Evolutionary conservation across 164 flowering plant genomes (phyloP).

Genomic region (Nelumbo lutea): DNA sequence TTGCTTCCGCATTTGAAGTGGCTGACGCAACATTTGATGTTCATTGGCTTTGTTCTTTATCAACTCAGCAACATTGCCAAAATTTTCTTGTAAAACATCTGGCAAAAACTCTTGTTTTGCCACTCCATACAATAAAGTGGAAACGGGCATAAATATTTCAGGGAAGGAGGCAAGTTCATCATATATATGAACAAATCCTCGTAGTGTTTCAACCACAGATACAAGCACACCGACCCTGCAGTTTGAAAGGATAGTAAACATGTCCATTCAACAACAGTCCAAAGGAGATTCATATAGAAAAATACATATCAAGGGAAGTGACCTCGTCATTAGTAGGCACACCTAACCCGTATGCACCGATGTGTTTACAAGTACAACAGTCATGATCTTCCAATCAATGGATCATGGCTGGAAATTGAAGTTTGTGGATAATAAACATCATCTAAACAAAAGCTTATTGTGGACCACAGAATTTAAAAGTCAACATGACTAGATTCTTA

Average conservation of each 20-base stretch:
- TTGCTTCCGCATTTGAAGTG: slow-evolving; percentile 79
- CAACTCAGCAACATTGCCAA: slow-evolving; percentile 39
- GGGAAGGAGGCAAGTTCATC: slow-evolving; percentile 69
- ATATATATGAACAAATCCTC: slow-evolving; percentile 52
- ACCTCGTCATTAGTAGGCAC: too few species aligned
- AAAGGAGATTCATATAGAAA: neutral
- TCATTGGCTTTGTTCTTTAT: slow-evolving; percentile 50
- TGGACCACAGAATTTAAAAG: neutral
- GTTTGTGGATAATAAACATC: neutral
- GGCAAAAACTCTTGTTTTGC: slow-evolving; percentile 47
- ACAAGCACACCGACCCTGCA: slow-evolving; percentile 75
- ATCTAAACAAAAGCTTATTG: too few species aligned
- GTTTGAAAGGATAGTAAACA: neutral
- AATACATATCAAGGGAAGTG: neutral
- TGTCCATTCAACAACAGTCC: neutral
- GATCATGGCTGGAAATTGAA: too few species aligned
- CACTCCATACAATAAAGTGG: slow-evolving; percentile 42
- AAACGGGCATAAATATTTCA: slow-evolving; percentile 71
- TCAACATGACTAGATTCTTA: neutral
- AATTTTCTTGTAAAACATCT: slow-evolving; percentile 33
- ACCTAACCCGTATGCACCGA: too few species aligned
- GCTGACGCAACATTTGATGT: slow-evolving; percentile 50
- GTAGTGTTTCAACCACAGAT: slow-evolving; percentile 49
- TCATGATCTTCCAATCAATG: neutral
- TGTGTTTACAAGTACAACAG: neutral